Conservation (phyloP, 1,284 basidiomycete species). For the Neolentinus lepideus region DNA sequence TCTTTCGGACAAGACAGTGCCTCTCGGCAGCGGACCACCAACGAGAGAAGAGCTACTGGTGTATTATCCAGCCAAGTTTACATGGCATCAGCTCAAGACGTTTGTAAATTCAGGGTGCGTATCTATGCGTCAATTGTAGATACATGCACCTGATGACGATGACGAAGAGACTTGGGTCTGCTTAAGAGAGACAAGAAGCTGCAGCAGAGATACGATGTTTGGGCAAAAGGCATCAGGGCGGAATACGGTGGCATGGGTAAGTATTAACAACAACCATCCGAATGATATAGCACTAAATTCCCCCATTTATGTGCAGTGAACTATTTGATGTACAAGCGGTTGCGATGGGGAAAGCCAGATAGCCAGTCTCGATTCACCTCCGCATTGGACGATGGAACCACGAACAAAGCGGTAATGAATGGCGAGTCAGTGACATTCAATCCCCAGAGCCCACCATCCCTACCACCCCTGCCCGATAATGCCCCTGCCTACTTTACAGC, state of each 20-base stretch:
- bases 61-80: conserved; percentile 68
- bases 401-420: not conserved
- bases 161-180: conserved; percentile 63
- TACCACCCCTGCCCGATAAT: conserved; percentile 14
- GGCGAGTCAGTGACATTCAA: not conserved
- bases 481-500: conserved; percentile 55
- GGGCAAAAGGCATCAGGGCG: conserved; percentile 44
- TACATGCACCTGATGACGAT: not conserved
- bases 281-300: not conserved
- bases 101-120: conserved; percentile 69
- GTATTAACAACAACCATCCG: conserved; percentile 13
- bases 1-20: conserved; percentile 15
- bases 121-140: not conserved
- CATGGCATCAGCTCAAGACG: conserved; percentile 66
- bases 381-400: conserved; percentile 23
- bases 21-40: conserved; percentile 51
- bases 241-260: conserved; percentile 63
- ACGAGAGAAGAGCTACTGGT: conserved; percentile 57
- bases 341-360: conserved; percentile 71
- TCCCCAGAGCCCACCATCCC: conserved; percentile 14
- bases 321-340: conserved; percentile 55
- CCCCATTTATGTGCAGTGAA: conserved; percentile 35
- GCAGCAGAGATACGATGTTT: conserved; percentile 58
- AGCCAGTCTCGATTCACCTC: conserved; percentile 47
- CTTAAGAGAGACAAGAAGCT: conserved; percentile 66